These are phyloP conservation scores for Phalaenopsis aphrodite DNA, from an alignment of 106 monocot genomes.

Conservation along the genomic window DNA sequence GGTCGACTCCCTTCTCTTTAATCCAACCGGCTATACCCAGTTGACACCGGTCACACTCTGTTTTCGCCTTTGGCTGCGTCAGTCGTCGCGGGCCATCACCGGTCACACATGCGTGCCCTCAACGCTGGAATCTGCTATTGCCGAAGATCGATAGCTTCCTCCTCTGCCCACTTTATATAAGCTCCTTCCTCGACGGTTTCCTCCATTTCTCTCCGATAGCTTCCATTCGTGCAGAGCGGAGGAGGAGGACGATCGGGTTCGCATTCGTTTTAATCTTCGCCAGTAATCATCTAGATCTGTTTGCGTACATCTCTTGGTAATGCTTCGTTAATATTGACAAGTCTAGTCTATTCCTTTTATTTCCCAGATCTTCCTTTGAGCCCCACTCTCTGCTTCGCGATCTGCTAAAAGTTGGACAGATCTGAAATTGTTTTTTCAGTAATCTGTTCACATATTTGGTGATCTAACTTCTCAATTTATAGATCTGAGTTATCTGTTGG, in stretches of 20 bases:
- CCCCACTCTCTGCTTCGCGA: not conserved
- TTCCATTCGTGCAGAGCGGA: not conserved
- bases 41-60: too few species aligned
- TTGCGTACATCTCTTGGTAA: not conserved
- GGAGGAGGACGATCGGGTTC: conserved; percentile 1
- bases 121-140: too few species aligned
- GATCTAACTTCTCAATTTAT: not conserved
- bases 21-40: too few species aligned
- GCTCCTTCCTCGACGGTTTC: too few species aligned
- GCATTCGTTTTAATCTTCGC: too few species aligned
- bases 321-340: not conserved
- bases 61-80: not conserved
- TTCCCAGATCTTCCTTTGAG: not conserved
- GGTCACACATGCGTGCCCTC: not conserved
- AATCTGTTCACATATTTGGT: not conserved
- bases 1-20: too few species aligned
- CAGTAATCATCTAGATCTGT: not conserved
- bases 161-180: not conserved
- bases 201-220: not conserved
- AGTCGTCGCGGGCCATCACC: not conserved
- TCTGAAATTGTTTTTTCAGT: not conserved
- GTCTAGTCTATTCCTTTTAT: not conserved
- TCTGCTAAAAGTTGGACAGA: not conserved
- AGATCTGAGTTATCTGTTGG: not conserved
- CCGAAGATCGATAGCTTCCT: too few species aligned